A percentile compares a stretch with the other conserved stretches of the same genome.
These are phyloP conservation scores for Scedosporium aurantiacum DNA, from an alignment of 2,329 filamentous ascomycete genomes.

Conservation along the genomic window DNA sequence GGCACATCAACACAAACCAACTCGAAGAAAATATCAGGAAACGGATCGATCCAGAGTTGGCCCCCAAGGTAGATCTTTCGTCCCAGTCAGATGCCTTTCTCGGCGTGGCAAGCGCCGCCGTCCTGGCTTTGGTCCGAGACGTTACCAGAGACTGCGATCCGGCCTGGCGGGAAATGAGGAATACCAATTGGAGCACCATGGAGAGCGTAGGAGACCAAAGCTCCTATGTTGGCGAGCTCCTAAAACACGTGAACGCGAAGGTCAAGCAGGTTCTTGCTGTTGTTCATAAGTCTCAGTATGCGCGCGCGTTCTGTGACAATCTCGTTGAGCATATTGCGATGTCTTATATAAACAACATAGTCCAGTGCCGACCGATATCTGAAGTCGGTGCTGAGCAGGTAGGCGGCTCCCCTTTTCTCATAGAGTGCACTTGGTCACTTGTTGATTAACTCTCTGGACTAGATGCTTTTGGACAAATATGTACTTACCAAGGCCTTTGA, in stretches of 20 bases:
- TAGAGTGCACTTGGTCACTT: background rate
- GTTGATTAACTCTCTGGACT: conserved; percentile 14
- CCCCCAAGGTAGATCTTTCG: conserved; percentile 70
- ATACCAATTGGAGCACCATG: conserved; percentile 89
- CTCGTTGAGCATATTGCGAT: conserved; percentile 79
- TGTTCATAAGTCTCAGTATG: conserved; percentile 85
- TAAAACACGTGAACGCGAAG: conserved; percentile 60
- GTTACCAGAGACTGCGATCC: conserved; percentile 76
- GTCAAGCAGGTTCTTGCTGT: conserved; percentile 64
- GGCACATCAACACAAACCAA: conserved; percentile 85
- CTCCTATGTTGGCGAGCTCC: conserved; percentile 74
- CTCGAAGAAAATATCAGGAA: conserved; percentile 91
- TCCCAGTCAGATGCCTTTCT: conserved; percentile 92
- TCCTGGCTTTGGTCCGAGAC: conserved; percentile 71
- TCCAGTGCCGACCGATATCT: conserved; percentile 80
- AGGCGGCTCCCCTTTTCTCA: conserved; percentile 13
- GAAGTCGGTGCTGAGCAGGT: conserved; percentile 91
- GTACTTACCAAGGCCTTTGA: conserved; percentile 71
- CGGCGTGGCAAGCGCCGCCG: conserved; percentile 80
- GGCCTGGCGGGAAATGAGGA: conserved; percentile 93
- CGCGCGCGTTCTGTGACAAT: conserved; percentile 88
- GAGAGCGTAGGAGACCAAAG: conserved; percentile 91
- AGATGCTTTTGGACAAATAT: conserved; percentile 96
- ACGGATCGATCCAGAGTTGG: conserved; percentile 71
- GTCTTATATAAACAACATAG: conserved; percentile 71